Evolutionary conservation across 129 eudicot species (phyloP).

Genomic region (Saussurea involucrata): DNA sequence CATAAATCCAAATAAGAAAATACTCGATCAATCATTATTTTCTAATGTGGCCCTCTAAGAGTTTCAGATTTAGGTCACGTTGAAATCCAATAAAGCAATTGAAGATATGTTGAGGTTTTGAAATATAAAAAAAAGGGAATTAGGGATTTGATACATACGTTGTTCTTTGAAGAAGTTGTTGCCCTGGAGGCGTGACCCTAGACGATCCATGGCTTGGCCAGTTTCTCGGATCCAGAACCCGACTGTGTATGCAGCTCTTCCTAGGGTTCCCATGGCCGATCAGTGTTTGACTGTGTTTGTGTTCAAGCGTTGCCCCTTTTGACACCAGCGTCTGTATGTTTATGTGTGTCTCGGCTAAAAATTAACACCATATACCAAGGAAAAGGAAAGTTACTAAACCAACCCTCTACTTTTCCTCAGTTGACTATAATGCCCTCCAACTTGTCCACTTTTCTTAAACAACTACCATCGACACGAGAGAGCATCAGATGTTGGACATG

Average conservation of each 20-base stretch:
- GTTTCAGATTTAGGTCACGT: no score
- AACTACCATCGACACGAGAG: background rate
- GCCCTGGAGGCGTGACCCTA: slow-evolving; percentile 71
- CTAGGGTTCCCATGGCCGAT: slow-evolving; percentile 66
- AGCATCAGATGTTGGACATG: no score
- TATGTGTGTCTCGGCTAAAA: slow-evolving; percentile 17
- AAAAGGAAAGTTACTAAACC: background rate
- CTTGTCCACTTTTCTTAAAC: background rate
- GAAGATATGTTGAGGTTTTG: background rate
- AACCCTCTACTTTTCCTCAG: background rate
- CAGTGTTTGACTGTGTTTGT: slow-evolving; percentile 9
- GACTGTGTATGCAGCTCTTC: slow-evolving; percentile 66
- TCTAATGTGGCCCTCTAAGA: no score
- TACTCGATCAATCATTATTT: background rate
- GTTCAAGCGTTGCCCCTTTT: background rate
- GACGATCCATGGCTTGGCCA: slow-evolving; percentile 89
- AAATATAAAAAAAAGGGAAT: background rate
- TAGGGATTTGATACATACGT: slow-evolving; percentile 35
- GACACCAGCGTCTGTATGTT: background rate
- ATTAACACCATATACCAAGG: background rate
- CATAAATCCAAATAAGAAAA: background rate
- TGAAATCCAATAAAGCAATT: background rate
- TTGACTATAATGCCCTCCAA: background rate
- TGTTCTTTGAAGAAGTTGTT: slow-evolving; percentile 57
- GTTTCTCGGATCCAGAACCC: slow-evolving; percentile 72